A percentile compares a stretch with the other conserved stretches of the same genome.
Evolutionary conservation across 2,329 filamentous ascomycete species (phyloP).

Genomic region (Pseudogymnoascus sp.): DNA sequence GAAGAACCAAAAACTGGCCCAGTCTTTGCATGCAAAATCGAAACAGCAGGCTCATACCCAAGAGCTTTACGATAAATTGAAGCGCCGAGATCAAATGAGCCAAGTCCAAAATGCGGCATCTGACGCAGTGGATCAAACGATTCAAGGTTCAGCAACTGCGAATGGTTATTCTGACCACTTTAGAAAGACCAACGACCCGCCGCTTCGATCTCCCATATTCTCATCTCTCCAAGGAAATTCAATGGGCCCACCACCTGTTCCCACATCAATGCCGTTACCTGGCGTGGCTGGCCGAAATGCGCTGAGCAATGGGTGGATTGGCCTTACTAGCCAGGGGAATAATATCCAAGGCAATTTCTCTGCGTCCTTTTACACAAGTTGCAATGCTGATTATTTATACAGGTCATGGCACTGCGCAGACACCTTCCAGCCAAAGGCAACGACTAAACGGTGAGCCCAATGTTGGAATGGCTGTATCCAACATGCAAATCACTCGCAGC

Average conservation of each 20-base stretch:
- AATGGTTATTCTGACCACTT: conserved; percentile 23
- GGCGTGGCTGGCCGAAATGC: neutral
- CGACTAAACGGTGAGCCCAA: conserved; percentile 15
- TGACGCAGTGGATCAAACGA: conserved; percentile 38
- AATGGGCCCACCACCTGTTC: neutral
- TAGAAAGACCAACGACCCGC: conserved; percentile 11
- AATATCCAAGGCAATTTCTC: neutral
- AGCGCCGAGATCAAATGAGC: conserved; percentile 45
- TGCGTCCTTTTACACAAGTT: neutral
- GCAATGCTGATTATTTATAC: neutral
- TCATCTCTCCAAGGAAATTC: neutral
- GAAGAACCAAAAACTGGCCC: conserved; percentile 65
- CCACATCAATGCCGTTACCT: neutral
- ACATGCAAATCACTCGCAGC: conserved; percentile 16
- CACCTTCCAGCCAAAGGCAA: conserved; percentile 28
- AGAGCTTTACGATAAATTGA: conserved; percentile 54
- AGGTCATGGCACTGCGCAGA: conserved; percentile 23
- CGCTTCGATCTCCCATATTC: neutral
- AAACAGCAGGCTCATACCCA: conserved; percentile 62
- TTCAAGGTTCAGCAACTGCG: conserved; percentile 27
- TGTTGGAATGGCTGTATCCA: conserved; percentile 15
- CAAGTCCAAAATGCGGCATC: conserved; percentile 49
- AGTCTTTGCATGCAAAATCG: conserved; percentile 62
- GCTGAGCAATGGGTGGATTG: neutral
- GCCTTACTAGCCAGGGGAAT: neutral